Conservation (phyloP, 257 asterid species). For the Forsythia viridissima region DNA sequence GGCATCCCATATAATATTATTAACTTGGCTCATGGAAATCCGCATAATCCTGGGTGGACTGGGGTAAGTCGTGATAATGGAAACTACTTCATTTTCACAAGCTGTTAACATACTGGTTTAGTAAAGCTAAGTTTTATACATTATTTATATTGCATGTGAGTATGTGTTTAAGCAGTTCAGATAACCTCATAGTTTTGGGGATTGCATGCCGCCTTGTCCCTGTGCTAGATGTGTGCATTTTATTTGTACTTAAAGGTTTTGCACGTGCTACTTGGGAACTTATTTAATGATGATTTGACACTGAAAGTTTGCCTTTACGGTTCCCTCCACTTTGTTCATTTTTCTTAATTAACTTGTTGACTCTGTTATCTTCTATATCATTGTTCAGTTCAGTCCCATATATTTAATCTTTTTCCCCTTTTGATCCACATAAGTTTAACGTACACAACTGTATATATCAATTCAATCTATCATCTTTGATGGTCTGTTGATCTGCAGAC, state of each 20-base stretch:
- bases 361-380: neutral
- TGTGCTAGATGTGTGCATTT: neutral
- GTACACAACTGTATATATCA: neutral
- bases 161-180: neutral
- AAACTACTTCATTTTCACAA: neutral
- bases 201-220: neutral
- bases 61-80: conserved; percentile 60
- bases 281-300: neutral
- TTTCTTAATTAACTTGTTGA: neutral
- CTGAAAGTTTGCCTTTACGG: neutral
- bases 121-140: neutral
- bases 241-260: neutral
- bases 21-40: conserved; percentile 86
- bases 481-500: neutral
- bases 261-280: neutral
- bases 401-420: neutral
- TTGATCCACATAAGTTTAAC: neutral
- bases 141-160: neutral
- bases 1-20: conserved; percentile 94
- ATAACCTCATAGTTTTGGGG: neutral
- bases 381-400: neutral
- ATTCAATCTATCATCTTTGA: neutral
- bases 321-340: neutral
- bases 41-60: conserved; percentile 99
- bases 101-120: neutral